Evolutionary conservation across 2,329 filamentous ascomycete species (phyloP).

Genomic region (Volutella citrinella): DNA sequence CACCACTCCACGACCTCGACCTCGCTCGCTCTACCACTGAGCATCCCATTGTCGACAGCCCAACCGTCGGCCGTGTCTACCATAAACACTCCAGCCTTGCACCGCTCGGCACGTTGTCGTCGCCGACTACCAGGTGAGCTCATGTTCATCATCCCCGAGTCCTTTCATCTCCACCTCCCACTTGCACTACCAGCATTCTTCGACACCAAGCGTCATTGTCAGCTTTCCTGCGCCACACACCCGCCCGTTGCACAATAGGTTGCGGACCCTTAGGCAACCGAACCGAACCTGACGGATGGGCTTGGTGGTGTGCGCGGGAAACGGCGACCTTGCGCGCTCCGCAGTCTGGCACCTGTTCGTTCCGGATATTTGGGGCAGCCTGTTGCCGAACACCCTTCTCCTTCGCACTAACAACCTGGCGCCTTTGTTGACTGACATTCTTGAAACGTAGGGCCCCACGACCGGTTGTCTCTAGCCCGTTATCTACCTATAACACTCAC

Average conservation of each 20-base stretch:
- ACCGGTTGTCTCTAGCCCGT: conserved; percentile 48
- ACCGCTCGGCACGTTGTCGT: conserved; percentile 19
- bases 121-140: conserved; percentile 26
- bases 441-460: conserved; percentile 42
- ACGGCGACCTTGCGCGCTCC: no score
- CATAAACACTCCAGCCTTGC: conserved; percentile 19
- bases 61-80: conserved; percentile 40
- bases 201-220: no score
- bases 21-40: conserved; percentile 18
- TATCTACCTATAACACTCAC: conserved; percentile 42
- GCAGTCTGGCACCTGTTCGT: conserved; percentile 21
- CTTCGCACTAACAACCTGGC: no score
- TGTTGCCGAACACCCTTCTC: no score
- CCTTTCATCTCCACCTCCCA: conserved; percentile 14
- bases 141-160: conserved; percentile 21
- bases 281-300: no score
- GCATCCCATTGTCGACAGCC: conserved; percentile 40
- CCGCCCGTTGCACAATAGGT: no score
- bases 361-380: no score
- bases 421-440: conserved; percentile 17
- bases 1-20: conserved; percentile 8
- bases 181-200: no score
- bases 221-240: no score
- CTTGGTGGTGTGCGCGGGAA: no score
- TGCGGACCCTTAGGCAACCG: no score